These are phyloP conservation scores for Xylaria acuta DNA, from an alignment of 495 filamentous ascomycete species.

Conservation along the genomic window DNA sequence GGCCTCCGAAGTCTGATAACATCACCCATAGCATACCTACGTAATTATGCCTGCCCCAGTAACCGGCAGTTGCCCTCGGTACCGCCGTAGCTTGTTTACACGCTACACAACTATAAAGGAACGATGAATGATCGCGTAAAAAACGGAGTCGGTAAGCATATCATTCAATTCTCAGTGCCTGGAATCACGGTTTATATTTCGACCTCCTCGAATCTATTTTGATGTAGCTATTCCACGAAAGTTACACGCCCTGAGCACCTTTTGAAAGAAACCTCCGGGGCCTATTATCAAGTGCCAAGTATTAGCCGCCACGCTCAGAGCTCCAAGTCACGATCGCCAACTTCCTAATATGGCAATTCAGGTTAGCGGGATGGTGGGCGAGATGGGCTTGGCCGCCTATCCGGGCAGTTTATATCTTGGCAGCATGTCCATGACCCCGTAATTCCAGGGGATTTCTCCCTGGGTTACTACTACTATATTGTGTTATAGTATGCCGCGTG, in stretches of 20 bases:
- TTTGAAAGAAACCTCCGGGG: not conserved
- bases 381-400: constrained; percentile 21
- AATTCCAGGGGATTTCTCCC: not conserved
- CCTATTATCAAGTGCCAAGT: constrained; percentile 11
- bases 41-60: not conserved
- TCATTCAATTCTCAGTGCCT: not conserved
- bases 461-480: not conserved
- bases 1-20: not conserved
- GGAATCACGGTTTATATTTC: not conserved
- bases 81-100: not conserved
- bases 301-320: constrained; percentile 21
- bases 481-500: constrained; percentile 13
- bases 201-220: not conserved
- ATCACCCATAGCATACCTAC: not conserved
- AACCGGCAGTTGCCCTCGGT: not conserved
- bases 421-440: not conserved
- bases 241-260: not conserved
- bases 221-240: not conserved
- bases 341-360: constrained; percentile 14
- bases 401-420: constrained; percentile 8
- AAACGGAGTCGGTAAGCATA: not conserved
- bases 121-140: not conserved
- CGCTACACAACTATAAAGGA: not conserved
- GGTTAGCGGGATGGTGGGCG: not conserved
- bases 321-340: constrained; percentile 7